Conservation (phyloP, 805 yeast genomes). For the Saccharomycopsis schoenii region DNA sequence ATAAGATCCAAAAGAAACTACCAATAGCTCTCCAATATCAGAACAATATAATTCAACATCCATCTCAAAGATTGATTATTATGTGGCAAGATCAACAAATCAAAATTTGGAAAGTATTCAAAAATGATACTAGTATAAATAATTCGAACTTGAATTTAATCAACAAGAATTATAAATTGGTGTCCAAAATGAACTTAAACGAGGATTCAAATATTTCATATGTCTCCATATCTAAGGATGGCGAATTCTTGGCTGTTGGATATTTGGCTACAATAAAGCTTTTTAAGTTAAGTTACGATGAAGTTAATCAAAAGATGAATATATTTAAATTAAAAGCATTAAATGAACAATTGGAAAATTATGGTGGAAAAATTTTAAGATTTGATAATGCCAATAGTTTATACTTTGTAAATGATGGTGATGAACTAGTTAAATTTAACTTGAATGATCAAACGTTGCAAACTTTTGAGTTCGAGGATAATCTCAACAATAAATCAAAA, state of each 20-base stretch:
- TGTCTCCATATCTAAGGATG: constrained; percentile 57
- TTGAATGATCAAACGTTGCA: constrained; percentile 21
- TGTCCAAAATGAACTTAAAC: constrained; percentile 52
- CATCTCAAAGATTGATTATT: constrained; percentile 41
- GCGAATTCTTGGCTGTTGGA: constrained; percentile 59
- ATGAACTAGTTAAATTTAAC: constrained; percentile 41
- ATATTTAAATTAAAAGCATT: constrained; percentile 42
- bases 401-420: constrained; percentile 44
- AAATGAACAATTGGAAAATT: constrained; percentile 29
- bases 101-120: constrained; percentile 62
- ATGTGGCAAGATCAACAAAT: constrained; percentile 79
- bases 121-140: constrained; percentile 20
- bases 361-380: constrained; percentile 47
- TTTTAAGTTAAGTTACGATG: constrained; percentile 44
- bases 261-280: constrained; percentile 59
- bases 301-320: constrained; percentile 29
- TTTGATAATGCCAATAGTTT: constrained; percentile 36
- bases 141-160: background rate
- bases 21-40: constrained; percentile 47
- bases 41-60: constrained; percentile 41
- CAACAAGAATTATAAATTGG: constrained; percentile 39
- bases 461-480: constrained; percentile 31
- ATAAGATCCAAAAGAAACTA: constrained; percentile 56
- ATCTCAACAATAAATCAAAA: constrained; percentile 28
- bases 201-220: constrained; percentile 75